A percentile compares a stretch with the other conserved stretches of the same genome.
phyloP scores from a whole-genome alignment of 1,284 basidiomycete species.

The Cryptococcus sp. region DNA sequence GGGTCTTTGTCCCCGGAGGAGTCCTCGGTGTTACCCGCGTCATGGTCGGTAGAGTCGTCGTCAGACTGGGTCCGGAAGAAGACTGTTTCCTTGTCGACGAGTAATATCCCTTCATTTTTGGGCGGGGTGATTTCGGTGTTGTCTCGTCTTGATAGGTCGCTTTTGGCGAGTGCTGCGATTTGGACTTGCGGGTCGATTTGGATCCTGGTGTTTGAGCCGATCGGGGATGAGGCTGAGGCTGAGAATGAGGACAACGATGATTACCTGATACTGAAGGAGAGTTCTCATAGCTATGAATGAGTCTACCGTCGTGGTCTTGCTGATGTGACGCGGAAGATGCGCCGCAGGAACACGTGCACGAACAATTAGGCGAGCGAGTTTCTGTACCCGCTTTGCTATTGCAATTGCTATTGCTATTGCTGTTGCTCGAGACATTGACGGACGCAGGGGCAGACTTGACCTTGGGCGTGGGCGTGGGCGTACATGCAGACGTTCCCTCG shows the following conservation, averaged over 20 bases:
- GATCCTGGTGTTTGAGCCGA: slow-evolving; percentile 1
- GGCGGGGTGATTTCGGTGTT: not conserved
- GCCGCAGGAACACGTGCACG: too few species aligned
- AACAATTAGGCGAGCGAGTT: not conserved
- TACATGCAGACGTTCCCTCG: not conserved
- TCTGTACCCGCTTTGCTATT: not conserved
- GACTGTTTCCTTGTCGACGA: not conserved
- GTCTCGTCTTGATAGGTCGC: not conserved
- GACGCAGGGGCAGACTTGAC: slow-evolving; percentile 5
- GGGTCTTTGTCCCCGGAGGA: not conserved
- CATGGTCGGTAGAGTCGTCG: slow-evolving; percentile 1
- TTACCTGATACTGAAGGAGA: too few species aligned
- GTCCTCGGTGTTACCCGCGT: not conserved
- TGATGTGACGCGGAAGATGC: too few species aligned
- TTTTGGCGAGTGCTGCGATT: too few species aligned
- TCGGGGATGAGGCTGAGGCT: not conserved
- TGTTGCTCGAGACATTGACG: not conserved
- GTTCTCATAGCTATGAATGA: too few species aligned
- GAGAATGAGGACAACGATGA: too few species aligned
- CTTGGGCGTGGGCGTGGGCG: not conserved
- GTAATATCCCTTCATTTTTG: slow-evolving; percentile 2
- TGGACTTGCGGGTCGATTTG: not conserved
- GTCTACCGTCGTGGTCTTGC: too few species aligned
- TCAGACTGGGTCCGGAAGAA: not conserved
- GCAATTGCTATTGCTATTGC: not conserved